Evolutionary conservation across 352 stramenopile genomes (phyloP).

Genomic region (Phytopythium kandeliae): DNA sequence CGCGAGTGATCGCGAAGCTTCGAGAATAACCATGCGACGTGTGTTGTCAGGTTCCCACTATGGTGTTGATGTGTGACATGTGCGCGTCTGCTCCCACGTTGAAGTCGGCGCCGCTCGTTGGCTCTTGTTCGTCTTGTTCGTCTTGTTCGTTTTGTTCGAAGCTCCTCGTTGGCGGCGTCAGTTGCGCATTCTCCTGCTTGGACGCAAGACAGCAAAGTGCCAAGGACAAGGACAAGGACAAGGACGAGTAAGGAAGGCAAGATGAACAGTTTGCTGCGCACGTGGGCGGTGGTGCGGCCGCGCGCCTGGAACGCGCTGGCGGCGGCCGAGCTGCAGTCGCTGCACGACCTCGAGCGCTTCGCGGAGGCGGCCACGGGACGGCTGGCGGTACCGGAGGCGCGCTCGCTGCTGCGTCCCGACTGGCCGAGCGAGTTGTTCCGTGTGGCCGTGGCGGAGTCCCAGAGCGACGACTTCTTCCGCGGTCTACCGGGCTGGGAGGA

Average conservation of each 20-base stretch:
- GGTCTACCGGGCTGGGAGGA: slow-evolving; percentile 19
- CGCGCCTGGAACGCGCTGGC: slow-evolving; percentile 39
- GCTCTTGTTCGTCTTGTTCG: neutral
- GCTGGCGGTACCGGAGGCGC: slow-evolving; percentile 6
- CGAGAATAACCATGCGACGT: neutral
- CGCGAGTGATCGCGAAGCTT: neutral
- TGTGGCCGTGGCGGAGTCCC: slow-evolving; percentile 10
- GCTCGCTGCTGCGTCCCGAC: slow-evolving; percentile 8
- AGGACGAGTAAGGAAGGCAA: neutral
- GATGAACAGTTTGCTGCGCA: slow-evolving; percentile 3
- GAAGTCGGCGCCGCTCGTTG: neutral
- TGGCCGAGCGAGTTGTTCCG: slow-evolving; percentile 11
- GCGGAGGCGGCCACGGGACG: slow-evolving; percentile 14
- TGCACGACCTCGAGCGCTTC: slow-evolving; percentile 25
- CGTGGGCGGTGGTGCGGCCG: slow-evolving; percentile 36
- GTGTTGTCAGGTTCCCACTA: neutral
- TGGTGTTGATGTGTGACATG: neutral
- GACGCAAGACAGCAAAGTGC: neutral
- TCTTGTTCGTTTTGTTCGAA: neutral
- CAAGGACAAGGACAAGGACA: neutral
- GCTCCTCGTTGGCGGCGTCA: neutral
- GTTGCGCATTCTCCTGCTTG: neutral
- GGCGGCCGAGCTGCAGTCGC: slow-evolving; percentile 32
- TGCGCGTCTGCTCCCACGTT: neutral
- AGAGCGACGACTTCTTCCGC: slow-evolving; percentile 48